phyloP scores from a whole-genome alignment of 148 eudicot genomes.

The Diospyros kaki region DNA sequence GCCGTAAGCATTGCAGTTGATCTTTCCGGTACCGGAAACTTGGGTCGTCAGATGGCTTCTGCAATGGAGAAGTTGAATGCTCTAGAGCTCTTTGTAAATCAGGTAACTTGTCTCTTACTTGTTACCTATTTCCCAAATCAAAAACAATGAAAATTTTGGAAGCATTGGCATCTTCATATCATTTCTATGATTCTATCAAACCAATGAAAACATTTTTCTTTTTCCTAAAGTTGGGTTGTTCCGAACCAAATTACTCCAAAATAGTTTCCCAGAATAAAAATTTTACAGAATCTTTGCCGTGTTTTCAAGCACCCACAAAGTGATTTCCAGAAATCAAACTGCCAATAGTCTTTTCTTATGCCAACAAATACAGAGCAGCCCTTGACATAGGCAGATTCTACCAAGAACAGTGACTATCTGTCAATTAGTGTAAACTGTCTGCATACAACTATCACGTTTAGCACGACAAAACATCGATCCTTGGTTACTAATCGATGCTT shows the following conservation, averaged over 20 bases:
- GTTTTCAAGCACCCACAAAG: neutral
- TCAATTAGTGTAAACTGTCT: neutral
- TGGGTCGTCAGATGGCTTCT: slow-evolving; percentile 40
- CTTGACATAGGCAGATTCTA: neutral
- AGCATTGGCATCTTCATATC: too few relatives aligned
- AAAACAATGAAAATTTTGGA: too few relatives aligned
- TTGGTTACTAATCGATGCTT: neutral
- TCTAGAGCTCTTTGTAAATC: slow-evolving; percentile 65
- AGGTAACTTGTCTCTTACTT: slow-evolving; percentile 37
- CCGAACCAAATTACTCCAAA: neutral
- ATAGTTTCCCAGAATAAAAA: neutral
- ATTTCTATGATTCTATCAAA: too few relatives aligned
- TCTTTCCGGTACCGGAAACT: slow-evolving; percentile 30
- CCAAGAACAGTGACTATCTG: neutral
- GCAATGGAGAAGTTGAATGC: slow-evolving; percentile 67
- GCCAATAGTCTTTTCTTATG: neutral
- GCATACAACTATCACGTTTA: neutral
- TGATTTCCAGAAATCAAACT: neutral
- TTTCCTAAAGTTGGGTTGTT: neutral
- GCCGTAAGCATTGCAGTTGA: slow-evolving; percentile 42
- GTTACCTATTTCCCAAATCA: too few relatives aligned
- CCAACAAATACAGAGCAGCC: neutral
- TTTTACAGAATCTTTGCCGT: neutral
- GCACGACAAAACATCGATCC: neutral
- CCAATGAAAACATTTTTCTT: neutral